phyloP scores from a whole-genome alignment of 805 yeast genomes.

The Kodamaea kaohsiungensis region DNA sequence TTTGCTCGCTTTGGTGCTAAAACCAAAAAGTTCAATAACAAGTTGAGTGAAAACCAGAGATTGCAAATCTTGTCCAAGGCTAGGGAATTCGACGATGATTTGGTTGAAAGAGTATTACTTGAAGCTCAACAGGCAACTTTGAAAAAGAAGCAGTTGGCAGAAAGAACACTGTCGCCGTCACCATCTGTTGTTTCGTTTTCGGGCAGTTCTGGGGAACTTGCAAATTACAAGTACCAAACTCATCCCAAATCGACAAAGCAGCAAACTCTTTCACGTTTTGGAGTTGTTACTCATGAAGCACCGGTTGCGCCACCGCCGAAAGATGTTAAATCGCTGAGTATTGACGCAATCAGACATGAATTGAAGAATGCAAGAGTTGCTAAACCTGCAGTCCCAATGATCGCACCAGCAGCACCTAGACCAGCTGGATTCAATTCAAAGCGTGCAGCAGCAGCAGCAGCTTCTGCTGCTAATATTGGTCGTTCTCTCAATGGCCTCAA shows the following conservation, averaged over 20 bases:
- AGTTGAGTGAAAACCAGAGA: constrained; percentile 66
- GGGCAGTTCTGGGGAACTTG: constrained; percentile 11
- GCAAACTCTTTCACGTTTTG: constrained; percentile 37
- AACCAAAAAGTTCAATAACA: constrained; percentile 69
- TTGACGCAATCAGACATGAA: constrained; percentile 37
- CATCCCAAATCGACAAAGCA: constrained; percentile 30
- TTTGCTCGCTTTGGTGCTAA: constrained; percentile 66
- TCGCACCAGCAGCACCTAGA: constrained; percentile 50
- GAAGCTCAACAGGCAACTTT: constrained; percentile 7
- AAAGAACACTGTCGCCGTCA: constrained; percentile 5
- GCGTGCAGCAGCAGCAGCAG: constrained; percentile 14
- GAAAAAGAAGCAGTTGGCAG: constrained; percentile 12
- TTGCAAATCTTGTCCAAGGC: constrained; percentile 63
- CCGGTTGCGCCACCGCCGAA: constrained; percentile 41
- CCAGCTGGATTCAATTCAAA: constrained; percentile 55
- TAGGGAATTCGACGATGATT: constrained; percentile 48
- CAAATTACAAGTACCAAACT: constrained; percentile 24
- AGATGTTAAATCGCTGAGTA: constrained; percentile 28
- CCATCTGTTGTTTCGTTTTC: not conserved
- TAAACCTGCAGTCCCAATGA: constrained; percentile 14
- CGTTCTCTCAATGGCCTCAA: constrained; percentile 38
- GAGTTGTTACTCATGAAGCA: constrained; percentile 29
- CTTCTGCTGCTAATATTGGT: constrained; percentile 28
- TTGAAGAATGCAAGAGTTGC: constrained; percentile 21
- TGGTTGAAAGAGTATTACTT: constrained; percentile 52